Conservation (phyloP, 2,329 filamentous ascomycete species). For the Penicillium palitans region DNA sequence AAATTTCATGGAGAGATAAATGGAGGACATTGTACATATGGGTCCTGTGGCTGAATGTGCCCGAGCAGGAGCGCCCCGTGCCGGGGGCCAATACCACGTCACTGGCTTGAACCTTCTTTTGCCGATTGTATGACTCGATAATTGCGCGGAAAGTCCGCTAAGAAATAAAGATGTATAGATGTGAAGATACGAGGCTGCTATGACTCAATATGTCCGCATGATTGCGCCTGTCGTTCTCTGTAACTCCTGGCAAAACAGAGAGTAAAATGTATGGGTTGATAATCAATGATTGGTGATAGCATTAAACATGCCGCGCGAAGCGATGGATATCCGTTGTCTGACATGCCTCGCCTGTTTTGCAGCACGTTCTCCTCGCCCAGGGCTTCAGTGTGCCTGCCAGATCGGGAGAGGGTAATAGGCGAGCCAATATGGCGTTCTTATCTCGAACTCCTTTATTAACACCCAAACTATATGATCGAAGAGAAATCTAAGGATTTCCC, state of each 20-base stretch:
- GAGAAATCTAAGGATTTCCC: constrained; percentile 40
- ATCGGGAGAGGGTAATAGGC: not conserved
- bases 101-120: not conserved
- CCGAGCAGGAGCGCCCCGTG: not conserved
- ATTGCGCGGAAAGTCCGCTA: not conserved
- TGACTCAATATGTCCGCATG: not conserved
- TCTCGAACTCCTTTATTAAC: not conserved
- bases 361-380: not conserved
- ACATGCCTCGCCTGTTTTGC: not conserved
- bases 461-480: not conserved
- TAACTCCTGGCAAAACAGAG: not conserved
- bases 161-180: not conserved
- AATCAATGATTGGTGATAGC: not conserved
- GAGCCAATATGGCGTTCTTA: not conserved
- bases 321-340: not conserved
- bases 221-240: not conserved
- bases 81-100: not conserved
- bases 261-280: not conserved
- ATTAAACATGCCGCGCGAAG: not conserved
- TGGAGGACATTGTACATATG: not conserved
- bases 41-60: not conserved
- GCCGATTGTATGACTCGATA: not conserved
- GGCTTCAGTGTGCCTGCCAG: not conserved
- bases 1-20: not conserved
- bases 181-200: not conserved